Conservation (phyloP, 1,284 basidiomycete genomes). For the Leccinum colubrinum region DNA sequence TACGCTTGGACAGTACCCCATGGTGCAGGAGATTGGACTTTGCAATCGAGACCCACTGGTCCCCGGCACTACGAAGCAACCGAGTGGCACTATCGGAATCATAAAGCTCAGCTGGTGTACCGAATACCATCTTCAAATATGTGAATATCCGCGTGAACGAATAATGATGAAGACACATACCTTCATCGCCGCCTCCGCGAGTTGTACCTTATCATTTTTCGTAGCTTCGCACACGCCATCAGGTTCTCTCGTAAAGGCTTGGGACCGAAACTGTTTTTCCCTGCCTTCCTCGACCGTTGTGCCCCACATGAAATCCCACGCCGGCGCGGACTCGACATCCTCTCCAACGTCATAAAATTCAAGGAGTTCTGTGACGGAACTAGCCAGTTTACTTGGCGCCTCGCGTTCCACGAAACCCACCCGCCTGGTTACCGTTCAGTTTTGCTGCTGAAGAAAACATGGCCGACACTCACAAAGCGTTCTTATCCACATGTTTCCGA, state of each 20-base stretch:
- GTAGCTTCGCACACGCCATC: conserved; percentile 38
- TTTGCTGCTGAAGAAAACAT: neutral
- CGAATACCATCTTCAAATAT: conserved; percentile 65
- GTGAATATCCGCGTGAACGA: conserved; percentile 4
- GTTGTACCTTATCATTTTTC: conserved; percentile 40
- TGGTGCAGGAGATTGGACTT: conserved; percentile 58
- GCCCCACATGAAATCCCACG: conserved; percentile 77
- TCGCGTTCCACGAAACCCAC: conserved; percentile 53
- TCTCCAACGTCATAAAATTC: conserved; percentile 50
- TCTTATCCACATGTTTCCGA: conserved; percentile 80
- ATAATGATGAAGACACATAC: conserved; percentile 34
- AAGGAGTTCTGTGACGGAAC: conserved; percentile 46
- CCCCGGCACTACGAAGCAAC: conserved; percentile 55
- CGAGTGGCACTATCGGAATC: conserved; percentile 52
- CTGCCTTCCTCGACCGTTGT: conserved; percentile 67
- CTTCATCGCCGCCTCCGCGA: conserved; percentile 72
- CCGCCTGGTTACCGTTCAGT: conserved; percentile 40
- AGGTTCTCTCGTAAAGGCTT: conserved; percentile 51
- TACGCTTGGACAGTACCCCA: conserved; percentile 62
- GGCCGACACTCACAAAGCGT: conserved; percentile 62
- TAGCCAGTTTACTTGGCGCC: conserved; percentile 41
- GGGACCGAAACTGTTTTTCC: conserved; percentile 63
- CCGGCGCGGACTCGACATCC: conserved; percentile 39
- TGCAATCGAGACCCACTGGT: conserved; percentile 50
- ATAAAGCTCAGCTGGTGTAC: conserved; percentile 68